These are phyloP conservation scores for Yamadazyma mexicana DNA, from an alignment of 1,139 yeast genomes.

Conservation along the genomic window DNA sequence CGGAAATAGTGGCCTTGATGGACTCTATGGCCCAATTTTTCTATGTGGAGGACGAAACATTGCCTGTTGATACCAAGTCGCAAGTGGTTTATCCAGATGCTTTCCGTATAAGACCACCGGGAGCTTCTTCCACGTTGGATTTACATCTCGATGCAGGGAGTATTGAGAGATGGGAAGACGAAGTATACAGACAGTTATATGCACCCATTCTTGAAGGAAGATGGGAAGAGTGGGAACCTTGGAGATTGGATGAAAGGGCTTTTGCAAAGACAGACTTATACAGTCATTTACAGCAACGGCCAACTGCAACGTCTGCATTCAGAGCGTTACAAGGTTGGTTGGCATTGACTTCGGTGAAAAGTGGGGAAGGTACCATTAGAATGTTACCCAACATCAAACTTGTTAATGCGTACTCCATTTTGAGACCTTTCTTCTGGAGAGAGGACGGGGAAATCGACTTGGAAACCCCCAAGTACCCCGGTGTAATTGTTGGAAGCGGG, in stretches of 20 bases:
- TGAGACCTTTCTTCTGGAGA: constrained; percentile 46
- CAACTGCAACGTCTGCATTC: constrained; percentile 39
- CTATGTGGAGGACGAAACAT: constrained; percentile 25
- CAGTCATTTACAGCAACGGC: constrained; percentile 19
- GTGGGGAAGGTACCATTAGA: constrained; percentile 46
- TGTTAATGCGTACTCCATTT: constrained; percentile 40
- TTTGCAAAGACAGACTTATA: constrained; percentile 37
- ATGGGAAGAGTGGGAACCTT: constrained; percentile 51
- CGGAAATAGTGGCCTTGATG: constrained; percentile 30
- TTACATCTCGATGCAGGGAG: constrained; percentile 49
- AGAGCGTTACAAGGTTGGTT: constrained; percentile 53
- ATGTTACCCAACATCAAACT: constrained; percentile 40
- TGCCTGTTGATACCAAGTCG: constrained; percentile 26
- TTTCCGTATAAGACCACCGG: constrained; percentile 45
- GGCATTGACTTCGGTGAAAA: constrained; percentile 32
- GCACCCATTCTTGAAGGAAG: constrained; percentile 39
- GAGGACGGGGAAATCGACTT: constrained; percentile 27
- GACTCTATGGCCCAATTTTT: constrained; percentile 33
- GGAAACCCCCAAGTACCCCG: constrained; percentile 23
- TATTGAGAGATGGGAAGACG: constrained; percentile 37
- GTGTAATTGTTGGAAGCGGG: constrained; percentile 22
- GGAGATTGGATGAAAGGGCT: constrained; percentile 37
- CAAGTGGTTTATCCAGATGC: constrained; percentile 39
- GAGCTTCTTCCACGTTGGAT: constrained; percentile 34
- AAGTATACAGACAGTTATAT: constrained; percentile 37